Evolutionary conservation across 2,329 filamentous ascomycete species (phyloP).

Genomic region (Microcyclospora tardicrescens): DNA sequence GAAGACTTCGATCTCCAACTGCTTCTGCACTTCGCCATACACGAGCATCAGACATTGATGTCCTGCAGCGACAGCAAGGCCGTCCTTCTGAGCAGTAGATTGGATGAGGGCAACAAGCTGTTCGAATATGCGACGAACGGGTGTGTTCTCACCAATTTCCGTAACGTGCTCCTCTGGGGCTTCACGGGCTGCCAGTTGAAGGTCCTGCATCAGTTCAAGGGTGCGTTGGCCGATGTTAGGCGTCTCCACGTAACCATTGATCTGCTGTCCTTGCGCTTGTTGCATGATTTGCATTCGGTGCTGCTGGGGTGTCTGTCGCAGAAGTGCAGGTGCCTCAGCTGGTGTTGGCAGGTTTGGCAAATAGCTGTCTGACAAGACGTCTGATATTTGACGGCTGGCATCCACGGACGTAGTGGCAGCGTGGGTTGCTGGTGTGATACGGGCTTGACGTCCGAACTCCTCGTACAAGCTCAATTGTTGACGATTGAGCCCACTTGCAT

Average conservation of each 20-base stretch:
- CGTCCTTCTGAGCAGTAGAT: constrained; percentile 40
- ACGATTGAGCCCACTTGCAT: constrained; percentile 48
- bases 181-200: constrained; percentile 44
- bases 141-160: constrained; percentile 41
- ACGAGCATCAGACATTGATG: constrained; percentile 33
- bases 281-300: constrained; percentile 32
- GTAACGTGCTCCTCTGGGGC: constrained; percentile 45
- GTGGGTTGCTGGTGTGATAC: constrained; percentile 38
- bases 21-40: constrained; percentile 41
- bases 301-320: constrained; percentile 42
- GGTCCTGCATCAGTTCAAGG: constrained; percentile 42
- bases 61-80: constrained; percentile 42
- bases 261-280: constrained; percentile 28
- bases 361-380: constrained; percentile 50
- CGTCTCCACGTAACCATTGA: constrained; percentile 49
- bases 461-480: constrained; percentile 95
- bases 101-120: constrained; percentile 43
- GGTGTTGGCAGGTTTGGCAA: constrained; percentile 51
- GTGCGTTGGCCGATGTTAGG: constrained; percentile 41
- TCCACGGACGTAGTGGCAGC: constrained; percentile 45
- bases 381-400: constrained; percentile 46
- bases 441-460: constrained; percentile 80
- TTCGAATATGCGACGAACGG: constrained; percentile 46
- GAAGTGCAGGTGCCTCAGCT: constrained; percentile 48
- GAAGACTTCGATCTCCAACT: constrained; percentile 50